Evolutionary conservation across 2,329 filamentous ascomycete genomes (phyloP).

Genomic region (Fusarium sp.): DNA sequence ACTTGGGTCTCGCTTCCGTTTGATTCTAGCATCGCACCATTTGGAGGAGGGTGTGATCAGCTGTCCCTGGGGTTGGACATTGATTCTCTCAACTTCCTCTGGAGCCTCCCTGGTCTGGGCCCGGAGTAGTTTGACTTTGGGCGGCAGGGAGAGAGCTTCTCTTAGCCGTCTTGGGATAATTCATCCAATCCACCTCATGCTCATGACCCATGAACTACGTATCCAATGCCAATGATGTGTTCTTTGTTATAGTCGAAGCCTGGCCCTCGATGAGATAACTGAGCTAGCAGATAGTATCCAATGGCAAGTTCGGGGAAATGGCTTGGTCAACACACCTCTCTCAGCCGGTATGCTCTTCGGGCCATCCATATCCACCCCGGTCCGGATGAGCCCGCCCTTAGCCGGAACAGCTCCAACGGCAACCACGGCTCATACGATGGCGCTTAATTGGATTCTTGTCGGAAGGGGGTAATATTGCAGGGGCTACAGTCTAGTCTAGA

Average conservation of each 20-base stretch:
- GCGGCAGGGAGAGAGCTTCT: neutral
- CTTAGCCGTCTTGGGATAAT: neutral
- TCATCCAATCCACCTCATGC: neutral
- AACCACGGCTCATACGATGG: neutral
- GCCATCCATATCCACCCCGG: neutral
- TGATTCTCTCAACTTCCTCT: constrained; percentile 27
- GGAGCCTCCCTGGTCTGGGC: constrained; percentile 24
- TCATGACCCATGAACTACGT: neutral
- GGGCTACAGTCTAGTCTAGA: neutral
- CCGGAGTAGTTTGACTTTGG: neutral
- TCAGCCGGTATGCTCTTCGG: neutral
- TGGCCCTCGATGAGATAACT: too few species aligned
- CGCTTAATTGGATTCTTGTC: too few species aligned
- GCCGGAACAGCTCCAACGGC: neutral
- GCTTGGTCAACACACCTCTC: neutral
- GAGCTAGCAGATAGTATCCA: too few species aligned
- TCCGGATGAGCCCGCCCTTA: constrained; percentile 14
- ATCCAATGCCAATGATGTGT: too few species aligned
- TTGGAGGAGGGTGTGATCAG: constrained; percentile 19
- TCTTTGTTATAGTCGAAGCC: too few species aligned
- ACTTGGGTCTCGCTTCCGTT: constrained; percentile 24
- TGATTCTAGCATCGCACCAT: constrained; percentile 24
- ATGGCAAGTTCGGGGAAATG: neutral
- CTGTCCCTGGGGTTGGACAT: constrained; percentile 18
- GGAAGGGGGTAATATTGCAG: neutral